Conservation (phyloP, 2,329 filamentous ascomycete genomes). For the Colletotrichum sp. region DNA sequence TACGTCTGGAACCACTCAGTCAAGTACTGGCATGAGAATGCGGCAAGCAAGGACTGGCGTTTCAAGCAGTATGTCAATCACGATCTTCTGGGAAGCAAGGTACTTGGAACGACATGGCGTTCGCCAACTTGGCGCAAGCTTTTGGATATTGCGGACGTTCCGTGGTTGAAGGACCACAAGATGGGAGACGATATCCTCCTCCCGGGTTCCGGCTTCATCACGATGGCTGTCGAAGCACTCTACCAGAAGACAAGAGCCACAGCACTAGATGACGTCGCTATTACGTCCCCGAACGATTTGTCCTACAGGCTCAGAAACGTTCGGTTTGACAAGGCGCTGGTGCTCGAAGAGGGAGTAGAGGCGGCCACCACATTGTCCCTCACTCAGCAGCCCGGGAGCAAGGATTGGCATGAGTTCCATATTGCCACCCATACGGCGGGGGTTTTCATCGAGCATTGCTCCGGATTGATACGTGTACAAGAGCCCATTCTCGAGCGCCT, state of each 20-base stretch:
- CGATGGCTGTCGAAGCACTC: constrained; percentile 14
- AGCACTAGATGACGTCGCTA: not conserved
- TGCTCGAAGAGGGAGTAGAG: not conserved
- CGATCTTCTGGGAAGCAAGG: constrained; percentile 12
- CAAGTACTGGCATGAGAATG: constrained; percentile 6
- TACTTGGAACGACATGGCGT: not conserved
- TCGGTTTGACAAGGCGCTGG: not conserved
- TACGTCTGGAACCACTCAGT: constrained; percentile 12
- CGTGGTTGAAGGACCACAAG: constrained; percentile 46
- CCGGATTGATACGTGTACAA: not conserved
- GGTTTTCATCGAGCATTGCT: not conserved
- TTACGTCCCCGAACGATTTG: not conserved
- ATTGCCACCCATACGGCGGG: not conserved
- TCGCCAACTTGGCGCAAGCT: not conserved
- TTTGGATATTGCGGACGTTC: constrained; percentile 11
- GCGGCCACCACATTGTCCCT: not conserved
- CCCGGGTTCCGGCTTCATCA: constrained; percentile 22
- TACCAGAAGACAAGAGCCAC: not conserved
- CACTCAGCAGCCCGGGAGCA: not conserved
- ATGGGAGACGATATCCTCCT: constrained; percentile 47
- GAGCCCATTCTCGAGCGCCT: not conserved
- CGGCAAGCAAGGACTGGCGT: not conserved
- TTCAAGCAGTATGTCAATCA: not conserved
- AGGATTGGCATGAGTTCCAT: constrained; percentile 2
- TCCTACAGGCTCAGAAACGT: not conserved